Evolutionary conservation across 2,329 filamentous ascomycete species (phyloP).

Genomic region (Tolypocladium sp.): DNA sequence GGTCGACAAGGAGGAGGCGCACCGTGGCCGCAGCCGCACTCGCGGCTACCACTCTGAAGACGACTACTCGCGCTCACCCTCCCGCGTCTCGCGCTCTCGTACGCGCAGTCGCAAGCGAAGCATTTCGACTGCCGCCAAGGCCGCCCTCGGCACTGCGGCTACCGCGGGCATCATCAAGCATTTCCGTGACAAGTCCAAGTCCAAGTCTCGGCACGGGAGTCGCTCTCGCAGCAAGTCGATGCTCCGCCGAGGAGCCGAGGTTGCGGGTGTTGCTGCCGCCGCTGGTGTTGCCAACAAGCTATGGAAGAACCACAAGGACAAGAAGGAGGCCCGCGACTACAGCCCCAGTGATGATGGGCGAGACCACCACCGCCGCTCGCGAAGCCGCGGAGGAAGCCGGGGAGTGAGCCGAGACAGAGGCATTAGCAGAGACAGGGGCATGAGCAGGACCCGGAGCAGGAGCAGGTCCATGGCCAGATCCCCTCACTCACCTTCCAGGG

Average conservation of each 20-base stretch:
- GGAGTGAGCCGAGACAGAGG: conserved; percentile 16
- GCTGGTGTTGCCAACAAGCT: conserved; percentile 52
- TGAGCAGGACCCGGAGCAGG: conserved; percentile 24
- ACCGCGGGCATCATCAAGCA: conserved; percentile 50
- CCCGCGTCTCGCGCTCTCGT: conserved; percentile 26
- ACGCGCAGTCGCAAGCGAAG: conserved; percentile 34
- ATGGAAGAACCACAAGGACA: conserved; percentile 52
- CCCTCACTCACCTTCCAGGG: conserved; percentile 39
- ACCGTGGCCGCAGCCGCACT: conserved; percentile 45
- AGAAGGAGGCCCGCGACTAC: conserved; percentile 38
- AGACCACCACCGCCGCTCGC: conserved; percentile 24
- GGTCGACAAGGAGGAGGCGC: conserved; percentile 48
- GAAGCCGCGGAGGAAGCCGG: conserved; percentile 22
- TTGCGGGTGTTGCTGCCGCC: conserved; percentile 50
- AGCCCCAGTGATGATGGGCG: conserved; percentile 24
- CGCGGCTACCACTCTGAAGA: conserved; percentile 31
- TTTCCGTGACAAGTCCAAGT: conserved; percentile 42
- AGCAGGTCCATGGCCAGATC: conserved; percentile 44
- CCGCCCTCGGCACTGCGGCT: conserved; percentile 47
- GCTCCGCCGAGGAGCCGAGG: conserved; percentile 47
- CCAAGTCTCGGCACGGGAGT: conserved; percentile 16
- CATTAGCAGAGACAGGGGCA: conserved; percentile 26
- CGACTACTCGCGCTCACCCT: conserved; percentile 29
- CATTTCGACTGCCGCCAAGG: conserved; percentile 43
- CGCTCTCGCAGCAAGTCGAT: conserved; percentile 35